Evolutionary conservation across 2,329 filamentous ascomycete species (phyloP), one percentile per base, ranked within the genome.

Genomic region (Chaetomium strumarium): DNA sequence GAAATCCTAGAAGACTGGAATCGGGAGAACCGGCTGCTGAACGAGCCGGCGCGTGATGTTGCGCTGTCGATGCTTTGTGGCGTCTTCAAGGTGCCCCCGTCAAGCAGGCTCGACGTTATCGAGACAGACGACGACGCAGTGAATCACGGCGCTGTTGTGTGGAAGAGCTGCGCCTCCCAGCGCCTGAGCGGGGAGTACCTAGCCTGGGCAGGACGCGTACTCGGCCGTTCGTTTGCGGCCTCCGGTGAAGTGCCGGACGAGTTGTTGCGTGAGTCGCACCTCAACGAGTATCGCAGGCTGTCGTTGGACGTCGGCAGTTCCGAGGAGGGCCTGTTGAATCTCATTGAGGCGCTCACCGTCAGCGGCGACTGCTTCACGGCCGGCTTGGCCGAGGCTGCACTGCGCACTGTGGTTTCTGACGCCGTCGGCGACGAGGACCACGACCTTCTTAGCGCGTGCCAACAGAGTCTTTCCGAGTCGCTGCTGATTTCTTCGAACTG

Each of bases 201-300:
- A 1, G 73, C 88, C 1, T 99, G 95, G 95, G 87, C 88, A 41
- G 91, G 88, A 3, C 80, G 85, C 57, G 86, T 91, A 2, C 75
- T 97, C 41, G 93, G 95, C 8, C 81, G 90, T 64, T 85, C 89
- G 0, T 97, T 91, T 68, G 84, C 86, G 37, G 80, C 87, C 14
- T 88, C 83, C 29, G 90, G 90, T 1, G 75, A 81, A 50, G 77
- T 89, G 6, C 80, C 83, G 14, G 66, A 73, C 34, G 79, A 79
- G 45, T 72, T 87, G 42, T 67, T 85, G 1, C 73, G 76, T 24
- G 84, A 88, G 64, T 83, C 81, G 1, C 72, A 72, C 14, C 67
- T 86, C 6, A 68, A 71, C 13, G 70, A 75, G 59, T 83, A 74
- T 61, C 70, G 67, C 57, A 75, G 68, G 61, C 68, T 70, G 49